Base-by-base conservation (phyloP, 768 basidiomycete species). In the Russula griseocarnosa region DNA sequence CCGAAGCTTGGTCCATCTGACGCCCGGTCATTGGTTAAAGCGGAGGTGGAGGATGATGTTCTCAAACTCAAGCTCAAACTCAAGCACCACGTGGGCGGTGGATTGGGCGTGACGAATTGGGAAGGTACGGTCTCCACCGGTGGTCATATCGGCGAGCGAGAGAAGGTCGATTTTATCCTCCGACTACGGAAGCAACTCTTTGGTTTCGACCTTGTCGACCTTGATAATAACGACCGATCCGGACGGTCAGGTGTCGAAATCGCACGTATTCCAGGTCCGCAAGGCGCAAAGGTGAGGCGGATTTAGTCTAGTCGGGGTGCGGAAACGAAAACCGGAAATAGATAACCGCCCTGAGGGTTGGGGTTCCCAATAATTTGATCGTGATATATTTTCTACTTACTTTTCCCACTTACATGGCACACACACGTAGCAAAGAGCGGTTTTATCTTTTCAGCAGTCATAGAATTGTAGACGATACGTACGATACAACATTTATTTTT, bases 241-340 rank as follows among this genome's bases (percentile, higher is more conserved):
- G 42, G 38, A 32, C 55, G 32, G 8, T 42, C 44, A 1, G 32
- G 44, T 13, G 40, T 57, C 26, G 64, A 65, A 3, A 30, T 62
- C 14, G 22, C 65, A 1, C 62, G 53, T 36, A 32, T 64, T 28
- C 50, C 60, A n/a, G 42, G 61, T 3, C 64, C 61, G 30, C 57
- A 49, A 8, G 57, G 63, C 16, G 22, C 24, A 1, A 65, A 55
- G 28, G 38, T 38, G 14, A 36, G 49, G 16, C 38, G 47, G 40
- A n/a, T 56, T 13, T 65, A 38, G 55, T 24, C 9, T 7, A 22
- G 6, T 20, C 2, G 44, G 16, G 36, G 36, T 18, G 36, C 4
- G 36, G 20, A 30, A 34, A 30, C 9, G 20, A 10, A n/a, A n/a
- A 32, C 5, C 11, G 22, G 52, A 36, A 1, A 4, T 3, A 24